phyloP scores from a whole-genome alignment of 805 yeast species.

The Ogataea degrootiae region DNA sequence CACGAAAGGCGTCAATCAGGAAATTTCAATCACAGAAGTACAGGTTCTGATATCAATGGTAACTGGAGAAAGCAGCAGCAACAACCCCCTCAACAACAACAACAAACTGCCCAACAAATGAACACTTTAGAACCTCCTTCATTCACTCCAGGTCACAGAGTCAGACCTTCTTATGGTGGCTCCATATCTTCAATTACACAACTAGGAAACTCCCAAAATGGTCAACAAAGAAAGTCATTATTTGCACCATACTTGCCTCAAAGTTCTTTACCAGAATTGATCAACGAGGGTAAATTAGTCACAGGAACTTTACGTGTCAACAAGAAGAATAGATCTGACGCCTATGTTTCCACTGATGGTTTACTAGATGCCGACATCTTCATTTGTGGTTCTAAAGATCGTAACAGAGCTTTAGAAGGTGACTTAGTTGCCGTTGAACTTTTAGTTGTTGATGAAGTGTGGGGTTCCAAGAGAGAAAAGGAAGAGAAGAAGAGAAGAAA shows the following conservation, averaged over 20 bases:
- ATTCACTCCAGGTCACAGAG: conserved; percentile 77
- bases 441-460: conserved; percentile 92
- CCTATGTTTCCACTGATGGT: conserved; percentile 97
- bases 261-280: conserved; percentile 81
- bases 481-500: conserved; percentile 91
- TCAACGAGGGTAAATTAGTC: conserved; percentile 85
- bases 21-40: conserved; percentile 34
- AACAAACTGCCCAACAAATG: conserved; percentile 8
- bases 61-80: conserved; percentile 68
- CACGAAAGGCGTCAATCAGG: conserved; percentile 41
- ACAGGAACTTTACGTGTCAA: conserved; percentile 92
- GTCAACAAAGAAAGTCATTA: conserved; percentile 61
- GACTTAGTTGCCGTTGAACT: conserved; percentile 95
- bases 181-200: conserved; percentile 50
- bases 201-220: conserved; percentile 32
- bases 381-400: conserved; percentile 96
- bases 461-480: conserved; percentile 94
- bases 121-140: conserved; percentile 20
- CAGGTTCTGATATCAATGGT: conserved; percentile 44
- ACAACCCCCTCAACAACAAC: conserved; percentile 20
- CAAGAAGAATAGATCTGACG: conserved; percentile 94
- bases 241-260: conserved; percentile 97
- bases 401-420: conserved; percentile 96
- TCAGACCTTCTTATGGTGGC: conserved; percentile 66
- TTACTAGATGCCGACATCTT: conserved; percentile 93